A percentile compares a stretch with the other conserved stretches of the same genome.
phyloP scores from a whole-genome alignment of 108 stramenopile species.

The Cyclotella atomus region DNA sequence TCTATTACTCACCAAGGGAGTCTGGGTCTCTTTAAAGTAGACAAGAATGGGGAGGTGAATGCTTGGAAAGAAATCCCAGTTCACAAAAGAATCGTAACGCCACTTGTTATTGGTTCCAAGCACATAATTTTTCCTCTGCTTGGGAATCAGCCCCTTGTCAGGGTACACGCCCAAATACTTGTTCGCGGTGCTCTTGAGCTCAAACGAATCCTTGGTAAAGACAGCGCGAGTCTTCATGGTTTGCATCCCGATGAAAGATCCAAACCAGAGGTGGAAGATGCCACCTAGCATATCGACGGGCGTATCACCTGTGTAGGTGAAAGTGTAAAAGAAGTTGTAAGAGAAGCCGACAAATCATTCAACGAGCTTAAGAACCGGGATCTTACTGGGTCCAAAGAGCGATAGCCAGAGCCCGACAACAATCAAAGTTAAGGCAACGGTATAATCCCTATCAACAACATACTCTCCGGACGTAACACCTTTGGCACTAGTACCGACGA shows the following conservation, averaged over 20 bases:
- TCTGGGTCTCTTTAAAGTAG: conserved; percentile 56
- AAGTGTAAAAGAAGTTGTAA: neutral
- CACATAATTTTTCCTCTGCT: conserved; percentile 45
- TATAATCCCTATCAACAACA: conserved; percentile 48
- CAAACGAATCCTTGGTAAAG: conserved; percentile 40
- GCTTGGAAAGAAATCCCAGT: conserved; percentile 56
- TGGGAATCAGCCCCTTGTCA: conserved; percentile 41
- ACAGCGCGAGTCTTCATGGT: conserved; percentile 53
- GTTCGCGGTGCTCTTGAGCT: conserved; percentile 41
- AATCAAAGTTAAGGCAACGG: conserved; percentile 36
- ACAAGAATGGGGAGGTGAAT: conserved; percentile 52
- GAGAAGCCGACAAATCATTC: neutral
- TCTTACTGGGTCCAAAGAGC: conserved; percentile 46
- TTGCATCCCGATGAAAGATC: conserved; percentile 46
- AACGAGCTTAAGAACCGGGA: no score
- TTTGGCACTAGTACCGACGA: conserved; percentile 2
- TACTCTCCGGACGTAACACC: conserved; percentile 15
- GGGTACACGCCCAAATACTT: conserved; percentile 34
- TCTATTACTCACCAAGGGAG: neutral
- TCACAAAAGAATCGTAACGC: conserved; percentile 44
- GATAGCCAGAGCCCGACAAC: conserved; percentile 43
- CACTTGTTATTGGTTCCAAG: conserved; percentile 47
- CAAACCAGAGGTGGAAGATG: conserved; percentile 46
- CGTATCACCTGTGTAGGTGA: conserved; percentile 1
- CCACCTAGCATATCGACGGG: conserved; percentile 41